These are phyloP conservation scores for Aurinia saxatilis DNA, from an alignment of 345 rosid species.

Conservation along the genomic window DNA sequence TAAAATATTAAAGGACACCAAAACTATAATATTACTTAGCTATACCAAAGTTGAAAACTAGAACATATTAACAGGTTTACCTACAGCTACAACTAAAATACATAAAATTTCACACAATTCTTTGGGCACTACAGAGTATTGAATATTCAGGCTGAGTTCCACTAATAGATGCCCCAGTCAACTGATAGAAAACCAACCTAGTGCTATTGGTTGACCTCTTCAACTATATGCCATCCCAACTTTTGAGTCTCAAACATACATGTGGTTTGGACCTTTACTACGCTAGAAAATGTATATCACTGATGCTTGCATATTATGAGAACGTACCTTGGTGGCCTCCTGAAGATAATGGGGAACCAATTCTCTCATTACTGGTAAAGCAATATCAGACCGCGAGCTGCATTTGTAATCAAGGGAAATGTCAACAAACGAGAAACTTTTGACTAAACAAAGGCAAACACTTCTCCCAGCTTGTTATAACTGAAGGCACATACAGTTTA, in stretches of 20 bases:
- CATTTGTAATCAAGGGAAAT: conserved; percentile 6
- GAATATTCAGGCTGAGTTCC: neutral
- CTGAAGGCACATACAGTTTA: neutral
- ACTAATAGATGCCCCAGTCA: neutral
- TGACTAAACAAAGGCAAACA: conserved; percentile 1
- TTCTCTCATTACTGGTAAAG: conserved; percentile 91
- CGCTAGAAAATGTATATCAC: neutral
- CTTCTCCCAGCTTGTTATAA: conserved; percentile 1
- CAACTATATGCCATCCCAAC: conserved; percentile 6
- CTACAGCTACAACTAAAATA: neutral
- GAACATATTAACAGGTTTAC: conserved; percentile 3
- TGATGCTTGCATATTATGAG: conserved; percentile 11
- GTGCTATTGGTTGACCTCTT: neutral
- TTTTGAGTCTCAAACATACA: neutral
- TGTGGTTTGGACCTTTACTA: neutral
- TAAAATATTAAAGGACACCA: neutral
- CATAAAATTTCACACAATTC: neutral
- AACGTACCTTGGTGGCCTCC: conserved; percentile 76
- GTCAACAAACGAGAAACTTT: neutral
- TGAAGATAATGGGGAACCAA: conserved; percentile 96
- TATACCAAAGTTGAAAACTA: neutral
- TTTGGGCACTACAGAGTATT: neutral
- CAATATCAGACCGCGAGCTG: conserved; percentile 93
- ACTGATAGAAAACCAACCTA: neutral
- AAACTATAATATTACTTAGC: neutral